A percentile compares a stretch with the other conserved stretches of the same genome.
These are phyloP conservation scores for Stygiomarasmius scandens DNA, from an alignment of 1,284 basidiomycete genomes.

Conservation along the genomic window DNA sequence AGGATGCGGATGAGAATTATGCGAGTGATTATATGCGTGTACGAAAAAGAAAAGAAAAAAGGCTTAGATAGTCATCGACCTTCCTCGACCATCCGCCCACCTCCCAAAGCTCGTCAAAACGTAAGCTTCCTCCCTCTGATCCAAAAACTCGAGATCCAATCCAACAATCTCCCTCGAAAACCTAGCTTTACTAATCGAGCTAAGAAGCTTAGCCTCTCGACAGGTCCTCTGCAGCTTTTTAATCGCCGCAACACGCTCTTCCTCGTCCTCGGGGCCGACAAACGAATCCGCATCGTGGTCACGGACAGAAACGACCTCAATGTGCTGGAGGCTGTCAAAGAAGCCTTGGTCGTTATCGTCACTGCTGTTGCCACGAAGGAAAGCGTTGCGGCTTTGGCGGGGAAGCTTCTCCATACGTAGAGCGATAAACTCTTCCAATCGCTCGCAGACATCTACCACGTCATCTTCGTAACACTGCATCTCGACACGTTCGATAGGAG, in stretches of 20 bases:
- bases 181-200: neutral
- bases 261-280: neutral
- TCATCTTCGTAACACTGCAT: slow-evolving; percentile 65
- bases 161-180: neutral
- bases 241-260: neutral
- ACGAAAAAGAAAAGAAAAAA: too few relatives aligned
- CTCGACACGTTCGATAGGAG: slow-evolving; percentile 59
- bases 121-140: neutral
- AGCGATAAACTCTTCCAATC: slow-evolving; percentile 58
- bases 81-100: neutral
- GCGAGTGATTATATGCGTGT: too few relatives aligned
- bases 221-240: neutral
- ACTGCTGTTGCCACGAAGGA: too few relatives aligned
- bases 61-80: neutral
- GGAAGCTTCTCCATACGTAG: slow-evolving; percentile 41
- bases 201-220: too few relatives aligned
- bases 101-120: neutral
- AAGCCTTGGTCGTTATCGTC: neutral
- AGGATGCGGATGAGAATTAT: too few relatives aligned
- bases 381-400: neutral
- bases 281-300: neutral
- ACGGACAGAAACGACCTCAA: neutral
- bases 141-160: neutral
- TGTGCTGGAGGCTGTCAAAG: neutral
- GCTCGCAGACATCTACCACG: slow-evolving; percentile 56